Base-by-base conservation (phyloP, 2,329 filamentous ascomycete species). In the Colletotrichum eremochloae region DNA sequence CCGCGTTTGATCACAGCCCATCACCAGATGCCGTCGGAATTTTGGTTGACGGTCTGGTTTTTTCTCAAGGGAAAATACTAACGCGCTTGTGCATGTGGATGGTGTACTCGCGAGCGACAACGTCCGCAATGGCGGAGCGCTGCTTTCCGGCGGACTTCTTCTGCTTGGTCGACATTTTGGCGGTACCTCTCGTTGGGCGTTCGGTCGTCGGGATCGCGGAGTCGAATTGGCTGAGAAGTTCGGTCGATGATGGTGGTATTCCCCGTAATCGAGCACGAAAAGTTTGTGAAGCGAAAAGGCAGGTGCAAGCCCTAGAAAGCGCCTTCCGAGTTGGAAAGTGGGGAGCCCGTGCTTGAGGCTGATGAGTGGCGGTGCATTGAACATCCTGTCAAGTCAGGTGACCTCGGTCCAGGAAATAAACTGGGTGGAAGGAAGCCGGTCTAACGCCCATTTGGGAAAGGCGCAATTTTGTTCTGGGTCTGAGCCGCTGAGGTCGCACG, bases 71-170 rank as follows among this genome's bases (percentile, higher is more conserved):
- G 71, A 56, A 40, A 64, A 62, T 75, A 75, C 74, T 75, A 66
- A 75, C 74, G 74, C 96, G 93, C 94, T 97, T 98, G 94, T 99
- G 96, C 82, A 99, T 89, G 92, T 99, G 96, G 89, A 99, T 98
- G 87, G 96, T 99, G 92, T 99, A 99, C 91, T 99, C 97, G 91
- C 96, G 94, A 82, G 96, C 93, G 86, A 99, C 96, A 84, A 99
- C 97, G 88, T 99, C 96, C 87, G 94, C 92, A 87, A 99, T 97
- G 89, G 97, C 97, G 87, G 94, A 97, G 85, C 95, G 94, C 75
- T 81, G 75, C 88, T 93, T 93, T 89, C 92, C 93, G 81, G 89
- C 84, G 50, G 71, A 48, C 87, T 91, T 92, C 87, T 91, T 90
- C 81, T 84, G 82, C 82, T 86, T 90, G 81, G 87, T 84, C 84